phyloP scores from a whole-genome alignment of 257 asterid genomes.

The Linaria vulgaris region DNA sequence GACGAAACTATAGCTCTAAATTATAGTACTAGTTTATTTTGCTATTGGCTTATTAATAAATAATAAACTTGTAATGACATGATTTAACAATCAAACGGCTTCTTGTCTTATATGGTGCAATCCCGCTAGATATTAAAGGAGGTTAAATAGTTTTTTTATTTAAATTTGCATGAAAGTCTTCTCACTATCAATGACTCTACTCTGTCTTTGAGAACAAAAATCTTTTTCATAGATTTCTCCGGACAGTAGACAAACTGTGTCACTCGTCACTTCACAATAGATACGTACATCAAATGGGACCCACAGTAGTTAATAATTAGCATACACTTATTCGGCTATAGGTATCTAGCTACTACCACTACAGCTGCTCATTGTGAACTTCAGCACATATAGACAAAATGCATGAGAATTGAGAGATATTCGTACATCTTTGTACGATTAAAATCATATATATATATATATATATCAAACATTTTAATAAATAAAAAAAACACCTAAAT shows the following conservation, averaged over 20 bases:
- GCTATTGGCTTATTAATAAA: constrained; percentile 21
- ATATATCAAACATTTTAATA: no score
- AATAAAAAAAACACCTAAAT: no score
- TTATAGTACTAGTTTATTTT: no score
- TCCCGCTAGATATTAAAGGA: constrained; percentile 26
- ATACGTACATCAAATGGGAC: no score
- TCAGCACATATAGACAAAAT: no score
- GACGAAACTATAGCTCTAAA: no score
- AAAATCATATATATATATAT: no score
- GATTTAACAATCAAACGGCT: constrained; percentile 50
- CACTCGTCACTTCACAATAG: constrained; percentile 43
- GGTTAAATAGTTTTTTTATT: neutral
- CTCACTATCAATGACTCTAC: neutral
- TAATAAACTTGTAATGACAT: constrained; percentile 30
- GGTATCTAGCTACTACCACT: no score
- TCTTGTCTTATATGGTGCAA: constrained; percentile 28
- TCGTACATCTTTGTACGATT: no score
- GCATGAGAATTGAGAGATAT: no score
- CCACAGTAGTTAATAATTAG: no score
- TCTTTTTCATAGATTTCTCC: constrained; percentile 50
- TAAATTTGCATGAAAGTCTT: neutral
- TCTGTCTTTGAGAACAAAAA: constrained; percentile 20
- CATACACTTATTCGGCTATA: neutral
- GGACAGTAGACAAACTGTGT: constrained; percentile 47
- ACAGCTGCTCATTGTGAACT: no score